Conservation (phyloP, 164 flowering plant genomes). For the Aristolochia contorta region DNA sequence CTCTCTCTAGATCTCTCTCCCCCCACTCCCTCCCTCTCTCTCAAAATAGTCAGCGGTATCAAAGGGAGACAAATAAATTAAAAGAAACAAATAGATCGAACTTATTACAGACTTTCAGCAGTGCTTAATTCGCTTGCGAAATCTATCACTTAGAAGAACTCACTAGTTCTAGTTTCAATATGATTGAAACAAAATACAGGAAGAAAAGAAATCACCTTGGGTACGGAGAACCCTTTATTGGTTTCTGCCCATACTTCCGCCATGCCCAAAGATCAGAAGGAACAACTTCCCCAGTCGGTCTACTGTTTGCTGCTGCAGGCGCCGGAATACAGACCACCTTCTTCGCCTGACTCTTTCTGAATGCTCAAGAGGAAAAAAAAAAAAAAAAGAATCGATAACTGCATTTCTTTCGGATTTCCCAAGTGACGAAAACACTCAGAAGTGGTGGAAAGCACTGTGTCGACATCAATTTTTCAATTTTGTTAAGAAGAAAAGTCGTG, state of each 20-base stretch:
- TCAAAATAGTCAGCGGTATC: no score
- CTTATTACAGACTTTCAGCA: no score
- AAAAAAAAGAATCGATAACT: neutral
- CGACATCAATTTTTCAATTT: neutral
- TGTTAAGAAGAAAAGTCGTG: neutral
- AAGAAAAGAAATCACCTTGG: conserved; percentile 50
- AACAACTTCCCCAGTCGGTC: conserved; percentile 77
- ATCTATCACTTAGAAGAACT: neutral
- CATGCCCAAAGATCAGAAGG: conserved; percentile 98
- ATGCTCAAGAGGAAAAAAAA: neutral
- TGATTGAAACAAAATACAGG: neutral
- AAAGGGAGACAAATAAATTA: no score
- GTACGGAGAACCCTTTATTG: conserved; percentile 96
- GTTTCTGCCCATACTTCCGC: conserved; percentile 97
- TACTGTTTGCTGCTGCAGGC: conserved; percentile 62
- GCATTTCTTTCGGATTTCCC: neutral
- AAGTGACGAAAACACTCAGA: no score
- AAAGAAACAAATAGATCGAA: no score
- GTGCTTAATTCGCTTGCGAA: no score
- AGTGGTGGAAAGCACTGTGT: neutral
- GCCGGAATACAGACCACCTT: conserved; percentile 94
- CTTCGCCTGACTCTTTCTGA: conserved; percentile 82
- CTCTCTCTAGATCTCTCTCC: no score
- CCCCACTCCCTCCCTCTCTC: no score
- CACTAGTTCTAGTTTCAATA: neutral